phyloP scores from a whole-genome alignment of 2,329 filamentous ascomycete species.

The Sporothrix phasma region DNA sequence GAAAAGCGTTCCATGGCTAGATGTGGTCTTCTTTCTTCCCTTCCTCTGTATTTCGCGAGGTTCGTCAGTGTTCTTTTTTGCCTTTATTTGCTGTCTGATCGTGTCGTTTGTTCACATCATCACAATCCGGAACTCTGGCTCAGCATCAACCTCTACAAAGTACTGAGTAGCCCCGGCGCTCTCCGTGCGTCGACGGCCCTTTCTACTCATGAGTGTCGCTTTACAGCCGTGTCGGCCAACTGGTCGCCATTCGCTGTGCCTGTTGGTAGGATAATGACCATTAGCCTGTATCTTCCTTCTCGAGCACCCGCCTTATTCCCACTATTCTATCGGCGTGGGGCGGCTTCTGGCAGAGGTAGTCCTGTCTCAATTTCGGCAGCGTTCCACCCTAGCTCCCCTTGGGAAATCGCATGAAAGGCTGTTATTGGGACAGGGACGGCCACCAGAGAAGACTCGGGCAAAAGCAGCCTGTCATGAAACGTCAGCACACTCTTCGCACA shows the following conservation, averaged over 20 bases:
- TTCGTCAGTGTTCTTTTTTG: not conserved
- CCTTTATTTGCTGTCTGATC: not conserved
- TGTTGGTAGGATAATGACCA: too few relatives aligned
- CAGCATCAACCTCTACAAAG: not conserved
- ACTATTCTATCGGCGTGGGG: constrained; percentile 18
- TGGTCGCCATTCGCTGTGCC: too few relatives aligned
- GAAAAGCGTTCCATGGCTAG: too few relatives aligned
- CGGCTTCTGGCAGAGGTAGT: constrained; percentile 21
- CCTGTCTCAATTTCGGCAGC: constrained; percentile 32
- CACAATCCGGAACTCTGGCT: too few relatives aligned
- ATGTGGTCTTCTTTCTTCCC: too few relatives aligned
- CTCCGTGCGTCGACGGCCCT: too few relatives aligned
- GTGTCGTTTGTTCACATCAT: not conserved
- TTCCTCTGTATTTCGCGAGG: not conserved
- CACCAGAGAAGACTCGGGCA: not conserved
- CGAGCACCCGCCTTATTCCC: not conserved
- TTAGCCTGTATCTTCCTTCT: too few relatives aligned
- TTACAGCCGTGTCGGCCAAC: too few relatives aligned
- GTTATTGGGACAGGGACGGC: constrained; percentile 15
- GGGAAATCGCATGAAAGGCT: constrained; percentile 28
- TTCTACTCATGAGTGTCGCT: too few relatives aligned
- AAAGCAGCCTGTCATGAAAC: constrained; percentile 10
- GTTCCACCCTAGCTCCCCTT: constrained; percentile 31
- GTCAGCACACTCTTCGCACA: too few relatives aligned
- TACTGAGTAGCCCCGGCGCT: too few relatives aligned